Base-by-base conservation (phyloP, 306 rosid species). In the Quercus suber region DNA sequence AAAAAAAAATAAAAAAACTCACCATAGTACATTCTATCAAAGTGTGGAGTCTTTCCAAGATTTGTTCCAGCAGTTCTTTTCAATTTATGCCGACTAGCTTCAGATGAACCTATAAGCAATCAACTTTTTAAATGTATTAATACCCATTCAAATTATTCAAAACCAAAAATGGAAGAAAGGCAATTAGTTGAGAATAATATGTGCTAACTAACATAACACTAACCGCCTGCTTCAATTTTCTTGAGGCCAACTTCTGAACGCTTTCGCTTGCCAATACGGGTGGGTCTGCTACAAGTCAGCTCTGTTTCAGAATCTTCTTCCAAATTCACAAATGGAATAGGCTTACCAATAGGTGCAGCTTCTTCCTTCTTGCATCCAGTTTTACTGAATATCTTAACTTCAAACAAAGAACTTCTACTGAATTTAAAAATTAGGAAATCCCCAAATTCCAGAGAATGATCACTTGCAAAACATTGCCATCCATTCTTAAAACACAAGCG, bases 391-490 rank as follows among this genome's bases (percentile, higher is more conserved):
- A 71, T 71, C 33, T 71, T 71, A 2, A 71, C 75, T 21, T 43
- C 12, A 43, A 71, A 71, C 21, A 25, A 5, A 23, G 19, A 45
- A 3, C 30, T 49, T 14, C 58, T 27, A 25, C 6, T 21, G 68
- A 79, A 82, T 51, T 63, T 27, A n/a, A 87, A 84, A 67, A 61
- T 2, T 11, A 87, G 30, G 14, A 87, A 63, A 19, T 79, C 71
- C 19, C 87, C 79, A 49, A 45, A 31, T 37, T 37, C 41, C 52
- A 82, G 15, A 31, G 17, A 73, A n/a, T 84, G 74, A 53, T 76
- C 63, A 49, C 60, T 69, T 10, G 59, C 81, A 76, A 80, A 83
- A 8, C 60, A 31, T 45, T 67, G 45, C 87, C 84, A 84, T 4
- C 75, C 59, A n/a, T 60, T 69, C 73, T 57, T 69, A 75, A 81